Base-by-base conservation (phyloP, 2,329 filamentous ascomycete genomes). In the Dactylellina leptospora region DNA sequence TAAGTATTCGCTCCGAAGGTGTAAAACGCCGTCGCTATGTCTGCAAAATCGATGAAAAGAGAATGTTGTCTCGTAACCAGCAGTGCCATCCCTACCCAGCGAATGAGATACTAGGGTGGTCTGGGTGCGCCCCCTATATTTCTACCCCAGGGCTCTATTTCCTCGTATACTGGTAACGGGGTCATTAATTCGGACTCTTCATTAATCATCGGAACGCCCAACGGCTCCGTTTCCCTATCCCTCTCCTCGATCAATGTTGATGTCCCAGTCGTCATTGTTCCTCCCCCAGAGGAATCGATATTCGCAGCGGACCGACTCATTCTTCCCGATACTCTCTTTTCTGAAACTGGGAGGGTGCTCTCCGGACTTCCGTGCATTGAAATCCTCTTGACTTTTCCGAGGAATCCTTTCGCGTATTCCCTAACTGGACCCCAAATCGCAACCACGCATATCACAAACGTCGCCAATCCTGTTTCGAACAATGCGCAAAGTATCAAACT, bases 401-500 rank as follows among this genome's bases (percentile, higher is more conserved):
- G 27, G n/a, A 62, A 16, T 11, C 22, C 25, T 16, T 28, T 50
- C 3, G 53, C 25, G 25, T 53, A 71, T 27, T 71, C 56, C 58
- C 56, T 51, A 36, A 71, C 56, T 1, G 66, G 66, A 0, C 66
- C 66, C 66, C 66, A 71, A 42, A 71, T 58, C 18, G 66, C 66
- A 38, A 71, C 66, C 50, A 71, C 13, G 9, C 56, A 71, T 13
- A 63, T 50, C 28, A 71, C 66, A 62, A 71, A 71, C 8, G 56
- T 62, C 23, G 56, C 66, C 23, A 71, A 30, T 2, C 66, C 58
- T 9, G 56, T 71, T n/a, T 71, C 66, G 38, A 62, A 55, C 33
- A 62, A 36, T 13, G 66, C 66, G 25, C 66, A 71, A n/a, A 71
- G 66, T 25, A 58, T 51, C 51, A 71, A 71, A 54, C 36, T 71